phyloP scores from a whole-genome alignment of 306 rosid genomes.

The Cucurbita pepo region DNA sequence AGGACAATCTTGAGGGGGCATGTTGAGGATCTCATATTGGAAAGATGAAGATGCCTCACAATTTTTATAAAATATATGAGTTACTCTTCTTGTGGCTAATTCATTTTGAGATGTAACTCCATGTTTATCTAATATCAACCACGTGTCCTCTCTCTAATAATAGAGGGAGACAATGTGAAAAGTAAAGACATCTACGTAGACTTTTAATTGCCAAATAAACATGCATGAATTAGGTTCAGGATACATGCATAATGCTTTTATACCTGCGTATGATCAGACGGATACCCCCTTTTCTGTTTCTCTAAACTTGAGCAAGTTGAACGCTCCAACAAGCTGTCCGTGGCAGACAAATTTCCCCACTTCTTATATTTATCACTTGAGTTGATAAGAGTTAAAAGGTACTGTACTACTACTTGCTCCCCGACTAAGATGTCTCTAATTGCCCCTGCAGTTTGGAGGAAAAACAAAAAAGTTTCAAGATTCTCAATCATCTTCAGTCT shows the following conservation, averaged over 20 bases:
- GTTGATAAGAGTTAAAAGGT: constrained; percentile 29
- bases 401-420: constrained; percentile 37
- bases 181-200: neutral
- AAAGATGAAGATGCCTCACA: no score
- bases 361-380: constrained; percentile 29
- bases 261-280: constrained; percentile 84
- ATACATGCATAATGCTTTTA: neutral
- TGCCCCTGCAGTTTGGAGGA: constrained; percentile 35
- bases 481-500: neutral
- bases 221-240: neutral
- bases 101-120: no score
- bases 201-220: neutral
- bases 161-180: neutral
- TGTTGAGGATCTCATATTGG: no score
- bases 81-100: no score
- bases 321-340: constrained; percentile 4
- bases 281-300: constrained; percentile 27
- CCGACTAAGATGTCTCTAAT: constrained; percentile 30
- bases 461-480: neutral
- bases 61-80: no score
- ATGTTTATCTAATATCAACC: neutral
- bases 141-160: neutral
- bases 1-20: no score
- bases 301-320: constrained; percentile 12
- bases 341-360: constrained; percentile 20